Conservation (phyloP, 2,329 filamentous ascomycete species). For the Penicillium carneum region DNA sequence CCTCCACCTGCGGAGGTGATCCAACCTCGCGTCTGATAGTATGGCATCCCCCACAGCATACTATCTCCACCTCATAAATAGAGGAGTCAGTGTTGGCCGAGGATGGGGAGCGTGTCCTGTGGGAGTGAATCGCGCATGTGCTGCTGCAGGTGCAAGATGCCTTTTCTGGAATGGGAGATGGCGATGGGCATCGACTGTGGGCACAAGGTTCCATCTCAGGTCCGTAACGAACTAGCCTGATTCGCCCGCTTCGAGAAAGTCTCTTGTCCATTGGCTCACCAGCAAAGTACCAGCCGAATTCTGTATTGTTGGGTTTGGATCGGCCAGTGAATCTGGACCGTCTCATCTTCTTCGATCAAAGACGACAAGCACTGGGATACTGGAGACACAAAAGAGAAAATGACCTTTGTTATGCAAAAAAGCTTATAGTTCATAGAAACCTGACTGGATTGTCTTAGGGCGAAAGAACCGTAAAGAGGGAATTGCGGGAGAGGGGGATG, state of each 20-base stretch:
- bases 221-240: slow-evolving; percentile 13
- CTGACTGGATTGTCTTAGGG: slow-evolving; percentile 7
- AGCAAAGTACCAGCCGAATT: slow-evolving; percentile 17
- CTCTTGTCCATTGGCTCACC: slow-evolving; percentile 17
- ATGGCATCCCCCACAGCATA: slow-evolving; percentile 4
- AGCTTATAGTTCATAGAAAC: background rate
- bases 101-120: slow-evolving; percentile 10
- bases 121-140: slow-evolving; percentile 12
- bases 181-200: slow-evolving; percentile 19
- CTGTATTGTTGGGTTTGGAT: slow-evolving; percentile 1
- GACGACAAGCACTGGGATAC: background rate
- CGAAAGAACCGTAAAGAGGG: slow-evolving; percentile 11
- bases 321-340: slow-evolving; percentile 13
- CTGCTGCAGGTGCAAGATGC: slow-evolving; percentile 2
- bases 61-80: background rate
- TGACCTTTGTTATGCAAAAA: background rate
- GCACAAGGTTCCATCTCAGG: slow-evolving; percentile 9
- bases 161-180: slow-evolving; percentile 17
- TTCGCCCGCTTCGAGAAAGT: slow-evolving; percentile 4
- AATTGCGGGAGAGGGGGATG: slow-evolving; percentile 10
- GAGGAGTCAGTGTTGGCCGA: background rate
- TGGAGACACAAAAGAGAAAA: background rate
- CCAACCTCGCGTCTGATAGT: background rate
- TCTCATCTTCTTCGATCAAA: slow-evolving; percentile 2
- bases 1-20: background rate